Percentiles rank a stretch among this genome's conserved stretches.
These are phyloP conservation scores for Musa balbisiana DNA, from an alignment of 202 grass and related monocot species.

Conservation along the genomic window DNA sequence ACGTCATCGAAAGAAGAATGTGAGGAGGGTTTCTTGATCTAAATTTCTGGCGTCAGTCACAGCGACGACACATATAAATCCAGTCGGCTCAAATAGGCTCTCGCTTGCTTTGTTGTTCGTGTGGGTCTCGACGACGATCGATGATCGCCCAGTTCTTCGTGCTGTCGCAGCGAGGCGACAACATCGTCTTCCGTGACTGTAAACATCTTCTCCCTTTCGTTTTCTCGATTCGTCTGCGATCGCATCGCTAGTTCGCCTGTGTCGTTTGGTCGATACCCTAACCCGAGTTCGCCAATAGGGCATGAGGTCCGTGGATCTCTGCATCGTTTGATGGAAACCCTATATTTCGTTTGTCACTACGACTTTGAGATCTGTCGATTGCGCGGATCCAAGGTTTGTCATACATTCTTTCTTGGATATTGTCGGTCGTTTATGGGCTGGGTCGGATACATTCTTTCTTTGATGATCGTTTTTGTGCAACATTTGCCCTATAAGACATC, in stretches of 20 bases:
- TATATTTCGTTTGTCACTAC: background rate
- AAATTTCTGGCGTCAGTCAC: too few relatives aligned
- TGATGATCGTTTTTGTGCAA: background rate
- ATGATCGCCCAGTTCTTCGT: slow-evolving; percentile 99
- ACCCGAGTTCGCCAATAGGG: background rate
- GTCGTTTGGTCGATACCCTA: background rate
- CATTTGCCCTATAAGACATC: background rate
- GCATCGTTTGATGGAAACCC: background rate
- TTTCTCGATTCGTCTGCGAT: background rate
- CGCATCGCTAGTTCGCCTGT: background rate
- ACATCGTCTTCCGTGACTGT: slow-evolving; percentile 99
- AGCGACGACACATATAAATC: too few relatives aligned
- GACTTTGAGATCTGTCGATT: background rate
- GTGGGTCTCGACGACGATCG: background rate
- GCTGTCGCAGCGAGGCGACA: slow-evolving; percentile 90
- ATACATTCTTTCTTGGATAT: background rate
- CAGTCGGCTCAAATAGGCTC: too few relatives aligned
- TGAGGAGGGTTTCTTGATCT: too few relatives aligned
- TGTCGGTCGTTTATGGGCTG: background rate
- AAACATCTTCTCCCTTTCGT: slow-evolving; percentile 17
- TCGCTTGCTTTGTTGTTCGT: too few relatives aligned
- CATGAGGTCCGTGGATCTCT: background rate
- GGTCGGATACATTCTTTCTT: background rate
- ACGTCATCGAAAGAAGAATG: too few relatives aligned
- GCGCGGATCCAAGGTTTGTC: background rate